phyloP scores from a whole-genome alignment of 345 rosid species.

The Dipteronia sinensis region DNA sequence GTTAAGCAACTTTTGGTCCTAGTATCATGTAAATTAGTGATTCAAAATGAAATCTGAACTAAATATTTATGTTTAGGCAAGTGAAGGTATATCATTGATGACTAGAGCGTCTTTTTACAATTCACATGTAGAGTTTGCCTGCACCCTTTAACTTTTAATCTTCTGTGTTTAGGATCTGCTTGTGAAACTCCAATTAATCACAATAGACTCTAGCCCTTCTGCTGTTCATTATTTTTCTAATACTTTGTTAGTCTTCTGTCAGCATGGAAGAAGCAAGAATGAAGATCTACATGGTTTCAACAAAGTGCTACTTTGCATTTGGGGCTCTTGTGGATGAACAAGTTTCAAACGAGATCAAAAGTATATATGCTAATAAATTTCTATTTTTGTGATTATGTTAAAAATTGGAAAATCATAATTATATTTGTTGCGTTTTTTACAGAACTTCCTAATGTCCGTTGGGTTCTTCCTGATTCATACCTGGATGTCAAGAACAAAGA shows the following conservation, averaged over 20 bases:
- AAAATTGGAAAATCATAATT: neutral
- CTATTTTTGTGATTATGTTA: neutral
- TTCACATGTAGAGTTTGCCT: neutral
- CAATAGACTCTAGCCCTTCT: neutral
- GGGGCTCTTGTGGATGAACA: constrained; percentile 86
- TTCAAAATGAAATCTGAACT: neutral
- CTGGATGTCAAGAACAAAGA: constrained; percentile 88
- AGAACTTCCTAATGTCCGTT: constrained; percentile 82
- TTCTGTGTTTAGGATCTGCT: neutral
- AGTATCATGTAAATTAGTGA: neutral
- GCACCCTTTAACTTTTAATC: neutral
- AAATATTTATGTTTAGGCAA: neutral
- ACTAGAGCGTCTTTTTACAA: neutral
- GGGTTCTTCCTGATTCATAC: constrained; percentile 99
- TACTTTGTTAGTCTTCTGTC: neutral
- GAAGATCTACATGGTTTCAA: constrained; percentile 86
- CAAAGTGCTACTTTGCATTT: constrained; percentile 77
- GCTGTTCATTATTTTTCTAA: neutral
- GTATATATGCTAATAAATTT: constrained; percentile 29
- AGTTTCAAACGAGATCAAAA: constrained; percentile 71
- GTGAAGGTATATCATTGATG: neutral
- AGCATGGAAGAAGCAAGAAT: constrained; percentile 91
- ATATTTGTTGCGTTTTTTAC: neutral
- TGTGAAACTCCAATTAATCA: neutral
- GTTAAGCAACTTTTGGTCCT: neutral